Evolutionary conservation across 2,329 filamentous ascomycete species (phyloP), one percentile per base, ranked within the genome.

Genomic region (Epichloe scottii): DNA sequence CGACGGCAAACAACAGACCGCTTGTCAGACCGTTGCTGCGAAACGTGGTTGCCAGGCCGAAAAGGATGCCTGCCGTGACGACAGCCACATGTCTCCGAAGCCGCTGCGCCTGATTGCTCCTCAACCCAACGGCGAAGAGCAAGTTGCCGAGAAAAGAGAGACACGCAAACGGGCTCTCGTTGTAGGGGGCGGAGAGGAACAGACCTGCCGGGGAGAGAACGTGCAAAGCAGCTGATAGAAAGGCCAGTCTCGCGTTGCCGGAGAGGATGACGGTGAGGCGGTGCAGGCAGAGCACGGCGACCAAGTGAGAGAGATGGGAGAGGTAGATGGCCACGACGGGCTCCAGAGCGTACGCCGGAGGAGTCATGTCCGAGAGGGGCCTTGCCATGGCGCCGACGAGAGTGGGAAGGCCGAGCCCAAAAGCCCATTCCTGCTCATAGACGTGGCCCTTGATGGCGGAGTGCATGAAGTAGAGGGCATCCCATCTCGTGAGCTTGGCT

Each of bases 11-110:
- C 3, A 89, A 70, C 3, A 89, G 63, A 10, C 91, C 91, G 62
- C 85, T 90, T 12, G 96, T 71, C 45, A 97, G 69, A 10, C 89
- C 93, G 65, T 98, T 98, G 61, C 85, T 89, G 52, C 93, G 83
- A 55, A 94, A 81, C 2, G 79, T 74, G 0, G 84, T 84, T 0
- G 89, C 84, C 15, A 84, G 58, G 1, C 84, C 87, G 61, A 97
- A 91, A 5, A 78, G 54, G 2, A 81, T 52, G 1, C 87, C 89
- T 2, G 88, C 78, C 10, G 71, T 60, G 5, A 94, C 56, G 19
- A 85, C 67, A 14, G 73, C 72, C 2, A 69, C 56, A 58, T 81
- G 76, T 35, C n/a, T 72, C 66, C 0, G 23, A 43, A 0, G 63
- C 48, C 15, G 55, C 57, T 38, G 47, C 54, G 38, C 26, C 37